phyloP scores from a whole-genome alignment of 108 stramenopile genomes.

The Aurantiochytrium sp. region DNA sequence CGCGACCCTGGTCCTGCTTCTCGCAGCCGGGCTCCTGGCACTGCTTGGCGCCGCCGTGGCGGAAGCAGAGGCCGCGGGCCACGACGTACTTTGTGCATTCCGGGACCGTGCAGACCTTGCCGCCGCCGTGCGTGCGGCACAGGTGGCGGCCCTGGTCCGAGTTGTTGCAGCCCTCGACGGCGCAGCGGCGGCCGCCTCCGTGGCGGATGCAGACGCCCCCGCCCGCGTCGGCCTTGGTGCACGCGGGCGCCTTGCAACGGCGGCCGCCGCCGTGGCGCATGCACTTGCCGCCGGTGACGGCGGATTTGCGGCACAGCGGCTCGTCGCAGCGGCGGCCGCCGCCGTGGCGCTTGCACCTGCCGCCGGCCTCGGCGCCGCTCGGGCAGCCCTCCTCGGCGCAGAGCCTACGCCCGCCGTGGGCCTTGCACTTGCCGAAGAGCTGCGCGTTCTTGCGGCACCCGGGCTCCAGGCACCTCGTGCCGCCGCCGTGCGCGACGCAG shows the following conservation, averaged over 20 bases:
- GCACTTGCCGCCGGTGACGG: neutral
- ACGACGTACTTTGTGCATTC: neutral
- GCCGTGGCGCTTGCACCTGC: neutral
- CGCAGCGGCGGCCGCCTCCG: neutral
- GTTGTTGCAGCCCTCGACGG: neutral
- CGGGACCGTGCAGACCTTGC: neutral
- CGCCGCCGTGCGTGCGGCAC: neutral
- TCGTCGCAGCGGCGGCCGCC: neutral
- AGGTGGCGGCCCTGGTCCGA: neutral
- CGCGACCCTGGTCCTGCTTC: neutral
- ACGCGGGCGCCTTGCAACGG: neutral
- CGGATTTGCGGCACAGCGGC: neutral
- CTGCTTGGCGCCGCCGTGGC: slow-evolving; percentile 80
- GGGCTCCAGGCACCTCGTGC: neutral
- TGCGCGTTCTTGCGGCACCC: neutral
- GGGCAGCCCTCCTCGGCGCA: neutral
- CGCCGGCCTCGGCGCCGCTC: neutral
- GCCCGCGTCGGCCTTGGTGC: neutral
- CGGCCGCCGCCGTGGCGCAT: neutral
- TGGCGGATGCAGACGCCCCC: neutral
- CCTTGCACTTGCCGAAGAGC: neutral
- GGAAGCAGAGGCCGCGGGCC: slow-evolving; percentile 70
- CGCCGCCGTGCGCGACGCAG: neutral
- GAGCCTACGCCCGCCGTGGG: neutral
- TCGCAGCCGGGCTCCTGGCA: neutral